phyloP scores from a whole-genome alignment of 306 rosid species.

The Acacia acuminata region DNA sequence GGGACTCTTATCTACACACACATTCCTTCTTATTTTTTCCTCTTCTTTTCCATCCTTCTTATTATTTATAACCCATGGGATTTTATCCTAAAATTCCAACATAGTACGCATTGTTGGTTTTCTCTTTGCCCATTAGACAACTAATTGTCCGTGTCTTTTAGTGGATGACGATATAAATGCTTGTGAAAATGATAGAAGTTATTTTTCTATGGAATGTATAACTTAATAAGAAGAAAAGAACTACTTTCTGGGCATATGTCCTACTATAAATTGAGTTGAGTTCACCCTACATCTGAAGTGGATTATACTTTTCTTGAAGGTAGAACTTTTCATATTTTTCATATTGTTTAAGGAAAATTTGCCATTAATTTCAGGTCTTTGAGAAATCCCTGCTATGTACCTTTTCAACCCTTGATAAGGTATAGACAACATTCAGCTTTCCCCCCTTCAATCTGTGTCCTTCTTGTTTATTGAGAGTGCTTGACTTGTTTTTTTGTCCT shows the following conservation, averaged over 20 bases:
- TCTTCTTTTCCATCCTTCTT: too few species aligned
- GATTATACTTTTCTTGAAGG: slow-evolving; percentile 2
- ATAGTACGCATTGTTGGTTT: neutral
- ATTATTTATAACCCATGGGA: too few species aligned
- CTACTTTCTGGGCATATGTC: neutral
- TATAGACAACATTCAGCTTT: slow-evolving; percentile 22
- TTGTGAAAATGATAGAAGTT: neutral
- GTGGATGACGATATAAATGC: neutral
- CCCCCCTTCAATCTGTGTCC: neutral
- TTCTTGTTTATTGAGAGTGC: neutral
- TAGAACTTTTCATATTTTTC: neutral
- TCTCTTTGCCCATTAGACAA: neutral
- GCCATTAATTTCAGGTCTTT: slow-evolving; percentile 62
- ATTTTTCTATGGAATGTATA: neutral
- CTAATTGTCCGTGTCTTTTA: neutral
- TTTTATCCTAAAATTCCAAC: too few species aligned
- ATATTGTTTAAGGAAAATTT: slow-evolving; percentile 18
- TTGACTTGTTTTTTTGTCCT: slow-evolving; percentile 17
- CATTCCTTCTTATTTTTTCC: too few species aligned
- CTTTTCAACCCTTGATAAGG: slow-evolving; percentile 78
- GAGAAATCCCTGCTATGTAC: slow-evolving; percentile 70
- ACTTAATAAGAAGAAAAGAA: neutral
- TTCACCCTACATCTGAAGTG: neutral
- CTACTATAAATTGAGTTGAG: neutral
- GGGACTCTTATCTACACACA: too few species aligned